A percentile compares a stretch with the other conserved stretches of the same genome.
Evolutionary conservation across 305 asterid genomes (phyloP).

Genomic region (Fraxinus latifolia): DNA sequence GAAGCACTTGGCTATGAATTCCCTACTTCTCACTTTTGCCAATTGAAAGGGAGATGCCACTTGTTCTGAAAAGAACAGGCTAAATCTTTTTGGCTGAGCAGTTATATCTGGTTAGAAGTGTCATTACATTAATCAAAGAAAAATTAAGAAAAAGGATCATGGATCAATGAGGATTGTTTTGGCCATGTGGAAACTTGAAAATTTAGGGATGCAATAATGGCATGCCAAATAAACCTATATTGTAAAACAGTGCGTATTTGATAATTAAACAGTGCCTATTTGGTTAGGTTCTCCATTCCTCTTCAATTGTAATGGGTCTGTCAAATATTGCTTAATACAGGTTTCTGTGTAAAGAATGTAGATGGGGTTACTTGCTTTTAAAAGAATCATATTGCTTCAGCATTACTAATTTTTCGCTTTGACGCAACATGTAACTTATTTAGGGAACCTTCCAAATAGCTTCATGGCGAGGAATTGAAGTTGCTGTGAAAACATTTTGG

Average conservation of each 20-base stretch:
- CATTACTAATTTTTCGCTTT: background rate
- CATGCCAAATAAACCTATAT: background rate
- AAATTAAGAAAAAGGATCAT: background rate
- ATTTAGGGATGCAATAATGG: background rate
- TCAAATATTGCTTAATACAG: background rate
- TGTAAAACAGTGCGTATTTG: background rate
- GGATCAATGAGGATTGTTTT: background rate
- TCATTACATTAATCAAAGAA: background rate
- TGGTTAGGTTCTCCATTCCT: slow-evolving; percentile 5
- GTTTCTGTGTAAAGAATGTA: background rate
- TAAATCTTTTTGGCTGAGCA: slow-evolving; percentile 2
- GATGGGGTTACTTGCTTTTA: background rate
- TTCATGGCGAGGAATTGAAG: slow-evolving; percentile 85
- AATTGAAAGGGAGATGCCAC: background rate
- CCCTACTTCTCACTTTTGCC: background rate
- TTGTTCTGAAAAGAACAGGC: background rate
- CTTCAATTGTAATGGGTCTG: background rate
- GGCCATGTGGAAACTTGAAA: background rate
- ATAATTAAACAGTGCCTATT: background rate
- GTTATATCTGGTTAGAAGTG: background rate
- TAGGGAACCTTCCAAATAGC: slow-evolving; percentile 84
- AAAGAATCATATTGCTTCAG: background rate
- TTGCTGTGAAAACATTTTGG: slow-evolving; percentile 79
- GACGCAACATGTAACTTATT: slow-evolving; percentile 16
- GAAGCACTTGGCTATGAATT: background rate